phyloP scores from a whole-genome alignment of 345 rosid genomes.

The Ceriops decandra region DNA sequence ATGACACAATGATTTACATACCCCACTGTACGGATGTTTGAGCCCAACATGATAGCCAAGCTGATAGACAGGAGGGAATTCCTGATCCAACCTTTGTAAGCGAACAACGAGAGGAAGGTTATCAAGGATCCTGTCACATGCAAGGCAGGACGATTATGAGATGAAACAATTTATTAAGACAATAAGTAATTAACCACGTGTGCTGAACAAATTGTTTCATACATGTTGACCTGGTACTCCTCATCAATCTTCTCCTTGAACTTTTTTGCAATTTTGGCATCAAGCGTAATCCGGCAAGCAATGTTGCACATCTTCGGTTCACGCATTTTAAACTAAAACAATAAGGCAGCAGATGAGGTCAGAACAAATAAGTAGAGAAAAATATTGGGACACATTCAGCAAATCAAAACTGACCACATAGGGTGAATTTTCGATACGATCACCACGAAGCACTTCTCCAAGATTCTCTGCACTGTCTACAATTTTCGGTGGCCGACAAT shows the following conservation, averaged over 20 bases:
- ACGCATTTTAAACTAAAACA: conserved; percentile 83
- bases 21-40: conserved; percentile 89
- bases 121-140: conserved; percentile 80
- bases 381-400: not conserved
- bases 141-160: conserved; percentile 23
- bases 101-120: conserved; percentile 95
- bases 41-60: conserved; percentile 91
- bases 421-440: conserved; percentile 88
- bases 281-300: conserved; percentile 48
- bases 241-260: conserved; percentile 89
- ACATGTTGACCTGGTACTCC: conserved; percentile 95
- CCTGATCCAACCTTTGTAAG: conserved; percentile 63
- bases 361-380: conserved; percentile 6
- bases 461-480: conserved; percentile 94
- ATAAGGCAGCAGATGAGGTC: conserved; percentile 13
- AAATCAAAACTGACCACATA: conserved; percentile 50
- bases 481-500: conserved; percentile 63
- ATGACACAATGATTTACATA: conserved; percentile 30
- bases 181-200: not conserved
- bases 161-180: not conserved
- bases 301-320: conserved; percentile 79
- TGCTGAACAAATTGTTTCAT: conserved; percentile 20
- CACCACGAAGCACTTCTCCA: conserved; percentile 98
- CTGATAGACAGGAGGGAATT: conserved; percentile 63
- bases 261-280: conserved; percentile 59